Evolutionary conservation across 805 yeast genomes (phyloP), one percentile per base, ranked within the genome.

Genomic region (Kuraishia ogatae): DNA sequence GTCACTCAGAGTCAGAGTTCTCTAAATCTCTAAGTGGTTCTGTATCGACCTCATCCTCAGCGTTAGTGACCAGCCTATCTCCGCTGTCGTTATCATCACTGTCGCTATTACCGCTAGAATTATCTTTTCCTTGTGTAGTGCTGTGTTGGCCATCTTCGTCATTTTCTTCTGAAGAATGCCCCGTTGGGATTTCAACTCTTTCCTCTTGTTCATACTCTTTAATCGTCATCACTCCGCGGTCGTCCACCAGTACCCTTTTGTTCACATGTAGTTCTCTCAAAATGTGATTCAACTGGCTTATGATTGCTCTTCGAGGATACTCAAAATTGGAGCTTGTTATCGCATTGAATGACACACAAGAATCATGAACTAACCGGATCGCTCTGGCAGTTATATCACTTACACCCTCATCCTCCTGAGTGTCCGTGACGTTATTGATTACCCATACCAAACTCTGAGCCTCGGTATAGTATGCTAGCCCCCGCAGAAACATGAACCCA

Each of bases 401-500:
- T 35, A 17, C 15, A 35, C 13, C 43, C 6, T 35, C 43, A 35
- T 3, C 29, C 5, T 26, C 29, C 29, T 26, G 29, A 10, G 5
- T 5, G 29, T 26, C 29, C 10, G 29, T 35, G 43, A 8, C 43
- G 13, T 35, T 35, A 5, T 17, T 35, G n/a, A 35, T 35, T 4
- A 35, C 17, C 43, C 43, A 35, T 15, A 35, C 49, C 43, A 28
- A 56, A 35, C 51, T 58, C 53, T 22, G 50, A 51, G n/a, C 43
- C n/a, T 35, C 43, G 6, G 43, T 35, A 35, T 35, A 35, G n/a
- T 35, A 35, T 35, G 43, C 43, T 3, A 23, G 13, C 21, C 50
- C 26, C n/a, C 50, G 6, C 17, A 47, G 50, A 49, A 20, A 28
- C 28, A 49, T 67, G 66, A 28, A 76, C 64, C n/a, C 62, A 64